A percentile compares a stretch with the other conserved stretches of the same genome.
Evolutionary conservation across 1,139 yeast genomes (phyloP).

Genomic region (Taphrina deformans): DNA sequence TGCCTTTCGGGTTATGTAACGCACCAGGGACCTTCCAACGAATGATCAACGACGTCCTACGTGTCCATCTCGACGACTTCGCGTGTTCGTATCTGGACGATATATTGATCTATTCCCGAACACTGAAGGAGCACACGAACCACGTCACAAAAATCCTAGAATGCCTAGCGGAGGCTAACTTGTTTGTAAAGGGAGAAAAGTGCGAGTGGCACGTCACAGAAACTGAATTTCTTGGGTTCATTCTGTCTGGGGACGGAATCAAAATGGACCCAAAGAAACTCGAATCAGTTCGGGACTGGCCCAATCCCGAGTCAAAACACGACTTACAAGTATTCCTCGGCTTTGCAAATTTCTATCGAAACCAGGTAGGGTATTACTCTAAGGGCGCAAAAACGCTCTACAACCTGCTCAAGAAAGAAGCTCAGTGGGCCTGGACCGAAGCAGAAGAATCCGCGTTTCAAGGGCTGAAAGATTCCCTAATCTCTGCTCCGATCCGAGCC

Average conservation of each 20-base stretch:
- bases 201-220: not conserved
- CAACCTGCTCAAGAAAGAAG: not conserved
- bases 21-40: constrained; percentile 41
- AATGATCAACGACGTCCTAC: constrained; percentile 38
- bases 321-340: constrained; percentile 3
- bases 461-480: not conserved
- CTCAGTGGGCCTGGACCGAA: not conserved
- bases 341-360: not conserved
- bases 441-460: not conserved
- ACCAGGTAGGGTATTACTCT: not conserved
- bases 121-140: constrained; percentile 6
- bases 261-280: not conserved
- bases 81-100: constrained; percentile 43
- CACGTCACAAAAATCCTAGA: constrained; percentile 38
- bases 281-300: not conserved
- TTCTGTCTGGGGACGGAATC: not conserved
- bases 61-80: constrained; percentile 35
- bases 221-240: not conserved
- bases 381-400: not conserved
- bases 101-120: constrained; percentile 40
- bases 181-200: constrained; percentile 5
- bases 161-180: constrained; percentile 27
- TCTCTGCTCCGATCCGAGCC: constrained; percentile 15
- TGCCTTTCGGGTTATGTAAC: constrained; percentile 41
- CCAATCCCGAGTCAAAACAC: not conserved